Conservation (phyloP, 257 asterid species). For the Forsythia suspensa region DNA sequence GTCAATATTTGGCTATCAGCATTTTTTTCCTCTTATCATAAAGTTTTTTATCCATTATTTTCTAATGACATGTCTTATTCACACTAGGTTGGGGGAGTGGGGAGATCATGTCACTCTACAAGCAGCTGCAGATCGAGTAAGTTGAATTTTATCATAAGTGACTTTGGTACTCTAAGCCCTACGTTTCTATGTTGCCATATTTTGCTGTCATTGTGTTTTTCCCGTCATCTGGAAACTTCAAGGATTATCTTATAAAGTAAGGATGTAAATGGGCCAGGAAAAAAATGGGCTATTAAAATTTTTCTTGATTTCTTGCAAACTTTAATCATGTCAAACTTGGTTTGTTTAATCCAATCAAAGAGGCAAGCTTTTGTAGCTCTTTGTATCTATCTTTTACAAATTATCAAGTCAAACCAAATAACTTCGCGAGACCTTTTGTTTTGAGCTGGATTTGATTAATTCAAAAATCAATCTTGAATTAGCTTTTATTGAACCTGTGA, state of each 20-base stretch:
- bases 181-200: not conserved
- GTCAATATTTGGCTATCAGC: constrained; percentile 35
- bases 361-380: not conserved
- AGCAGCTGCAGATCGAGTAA: constrained; percentile 96
- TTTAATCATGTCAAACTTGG: not conserved
- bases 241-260: not conserved
- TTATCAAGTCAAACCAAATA: not conserved
- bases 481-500: not conserved
- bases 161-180: not conserved
- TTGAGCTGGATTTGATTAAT: not conserved
- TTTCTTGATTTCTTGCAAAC: not conserved
- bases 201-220: not conserved
- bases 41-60: not conserved
- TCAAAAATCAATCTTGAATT: not conserved
- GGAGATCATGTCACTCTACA: constrained; percentile 98
- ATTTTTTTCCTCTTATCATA: not conserved
- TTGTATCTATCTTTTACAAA: not conserved
- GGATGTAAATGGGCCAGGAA: not conserved
- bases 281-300: not conserved
- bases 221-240: not conserved
- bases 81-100: constrained; percentile 82
- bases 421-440: not conserved
- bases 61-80: constrained; percentile 23
- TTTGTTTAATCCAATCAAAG: not conserved
- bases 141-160: constrained; percentile 24